Conservation (phyloP, 768 basidiomycete species). For the Kwoniella botswanensis region DNA sequence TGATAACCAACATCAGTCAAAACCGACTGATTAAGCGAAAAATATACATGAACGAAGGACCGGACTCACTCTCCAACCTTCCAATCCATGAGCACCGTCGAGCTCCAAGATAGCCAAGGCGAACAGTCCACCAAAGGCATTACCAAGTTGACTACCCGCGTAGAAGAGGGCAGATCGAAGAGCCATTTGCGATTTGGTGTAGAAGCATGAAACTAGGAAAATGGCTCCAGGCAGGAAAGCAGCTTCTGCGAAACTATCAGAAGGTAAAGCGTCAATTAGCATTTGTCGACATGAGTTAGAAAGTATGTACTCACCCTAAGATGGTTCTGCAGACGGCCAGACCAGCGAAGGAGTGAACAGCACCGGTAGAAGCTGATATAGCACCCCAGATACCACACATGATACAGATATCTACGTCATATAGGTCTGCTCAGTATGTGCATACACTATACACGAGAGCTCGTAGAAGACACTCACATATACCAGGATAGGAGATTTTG, state of each 20-base stretch:
- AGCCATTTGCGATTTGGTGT: slow-evolving; percentile 47
- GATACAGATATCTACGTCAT: slow-evolving; percentile 37
- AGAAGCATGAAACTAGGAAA: slow-evolving; percentile 43
- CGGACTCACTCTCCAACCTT: slow-evolving; percentile 29
- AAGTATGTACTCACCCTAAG: slow-evolving; percentile 25
- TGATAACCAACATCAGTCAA: neutral
- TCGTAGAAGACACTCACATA: slow-evolving; percentile 29
- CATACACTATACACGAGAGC: neutral
- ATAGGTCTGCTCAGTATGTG: neutral
- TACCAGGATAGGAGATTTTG: slow-evolving; percentile 46
- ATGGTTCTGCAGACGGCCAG: slow-evolving; percentile 43
- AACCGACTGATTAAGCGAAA: too few species aligned
- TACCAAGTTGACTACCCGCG: slow-evolving; percentile 45
- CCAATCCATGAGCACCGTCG: slow-evolving; percentile 44
- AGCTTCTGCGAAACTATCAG: slow-evolving; percentile 35
- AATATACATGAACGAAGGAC: too few species aligned
- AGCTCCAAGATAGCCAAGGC: slow-evolving; percentile 50
- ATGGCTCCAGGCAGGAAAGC: slow-evolving; percentile 51
- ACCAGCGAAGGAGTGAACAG: slow-evolving; percentile 38
- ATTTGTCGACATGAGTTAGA: neutral
- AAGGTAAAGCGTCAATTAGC: neutral
- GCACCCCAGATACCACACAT: slow-evolving; percentile 50
- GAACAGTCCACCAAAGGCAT: slow-evolving; percentile 54
- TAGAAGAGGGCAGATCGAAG: slow-evolving; percentile 48
- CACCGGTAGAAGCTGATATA: slow-evolving; percentile 49